Evolutionary conservation across 805 yeast species (phyloP).

Genomic region (Kodamaea kakaduensis): DNA sequence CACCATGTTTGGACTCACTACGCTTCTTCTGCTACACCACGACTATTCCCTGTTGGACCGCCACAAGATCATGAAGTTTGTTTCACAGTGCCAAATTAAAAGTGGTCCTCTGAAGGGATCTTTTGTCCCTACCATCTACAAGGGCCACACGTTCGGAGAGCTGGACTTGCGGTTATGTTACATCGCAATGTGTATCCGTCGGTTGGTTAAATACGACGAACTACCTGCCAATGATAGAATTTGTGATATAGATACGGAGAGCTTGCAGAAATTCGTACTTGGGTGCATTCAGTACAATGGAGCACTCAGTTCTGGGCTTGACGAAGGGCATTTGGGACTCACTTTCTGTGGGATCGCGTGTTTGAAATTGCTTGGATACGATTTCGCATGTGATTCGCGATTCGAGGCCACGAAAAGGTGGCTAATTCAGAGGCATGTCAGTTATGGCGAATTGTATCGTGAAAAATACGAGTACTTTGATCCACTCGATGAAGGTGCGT

Average conservation of each 20-base stretch:
- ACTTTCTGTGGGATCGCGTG: constrained; percentile 80
- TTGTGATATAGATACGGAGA: constrained; percentile 41
- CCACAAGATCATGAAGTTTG: constrained; percentile 52
- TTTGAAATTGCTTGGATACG: constrained; percentile 38
- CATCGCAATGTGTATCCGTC: constrained; percentile 63
- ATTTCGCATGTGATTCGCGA: constrained; percentile 12
- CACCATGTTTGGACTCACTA: constrained; percentile 69
- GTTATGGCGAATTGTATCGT: constrained; percentile 25
- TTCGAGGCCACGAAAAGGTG: constrained; percentile 44
- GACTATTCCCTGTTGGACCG: constrained; percentile 33
- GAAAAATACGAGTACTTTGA: constrained; percentile 41
- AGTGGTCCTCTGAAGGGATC: constrained; percentile 30
- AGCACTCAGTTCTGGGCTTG: constrained; percentile 56
- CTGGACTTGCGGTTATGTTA: constrained; percentile 71
- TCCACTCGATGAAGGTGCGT: constrained; percentile 62
- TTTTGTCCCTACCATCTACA: constrained; percentile 30
- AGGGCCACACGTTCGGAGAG: constrained; percentile 48
- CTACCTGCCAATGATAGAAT: constrained; percentile 17
- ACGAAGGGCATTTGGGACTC: constrained; percentile 83
- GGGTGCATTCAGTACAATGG: constrained; percentile 49
- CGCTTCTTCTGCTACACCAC: constrained; percentile 49
- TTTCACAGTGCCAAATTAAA: constrained; percentile 53
- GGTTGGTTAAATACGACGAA: constrained; percentile 42
- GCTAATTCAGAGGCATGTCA: constrained; percentile 63
- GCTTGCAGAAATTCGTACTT: constrained; percentile 34